A percentile compares a stretch with the other conserved stretches of the same genome.
Conservation (phyloP, 177 flowering plant species). For the Vitis hybrid region DNA sequence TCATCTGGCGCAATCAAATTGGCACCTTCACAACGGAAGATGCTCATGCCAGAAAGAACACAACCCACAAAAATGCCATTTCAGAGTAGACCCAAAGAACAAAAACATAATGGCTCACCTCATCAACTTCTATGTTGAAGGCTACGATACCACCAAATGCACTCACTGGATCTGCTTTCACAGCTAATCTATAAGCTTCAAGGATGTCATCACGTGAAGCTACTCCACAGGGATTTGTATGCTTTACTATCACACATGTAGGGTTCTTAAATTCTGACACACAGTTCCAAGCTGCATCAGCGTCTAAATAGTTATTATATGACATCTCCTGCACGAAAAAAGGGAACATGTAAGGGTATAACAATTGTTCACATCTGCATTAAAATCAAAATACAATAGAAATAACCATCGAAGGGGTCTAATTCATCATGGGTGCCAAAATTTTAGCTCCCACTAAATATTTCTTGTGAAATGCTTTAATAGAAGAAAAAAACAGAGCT, state of each 20-base stretch:
- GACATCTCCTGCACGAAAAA: constrained; percentile 88
- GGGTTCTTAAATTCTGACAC: constrained; percentile 86
- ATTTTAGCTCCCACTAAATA: neutral
- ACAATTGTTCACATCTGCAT: too few relatives aligned
- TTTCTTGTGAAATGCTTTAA: neutral
- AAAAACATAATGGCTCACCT: constrained; percentile 43
- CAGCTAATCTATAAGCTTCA: constrained; percentile 91
- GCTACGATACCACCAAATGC: constrained; percentile 99
- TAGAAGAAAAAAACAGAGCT: too few relatives aligned
- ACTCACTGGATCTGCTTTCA: constrained; percentile 96
- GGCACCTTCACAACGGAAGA: neutral
- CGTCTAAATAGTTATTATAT: constrained; percentile 93
- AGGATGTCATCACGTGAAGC: constrained; percentile 85
- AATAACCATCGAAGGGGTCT: too few relatives aligned
- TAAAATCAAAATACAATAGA: too few relatives aligned
- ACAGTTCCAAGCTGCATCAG: constrained; percentile 99
- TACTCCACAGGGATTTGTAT: constrained; percentile 99
- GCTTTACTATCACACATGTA: constrained; percentile 95
- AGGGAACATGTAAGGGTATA: neutral
- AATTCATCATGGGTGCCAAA: neutral
- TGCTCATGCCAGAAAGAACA: neutral
- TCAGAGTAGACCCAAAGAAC: too few relatives aligned
- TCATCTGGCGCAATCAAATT: neutral
- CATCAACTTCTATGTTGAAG: constrained; percentile 93
- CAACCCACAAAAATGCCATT: neutral